Evolutionary conservation across 2,329 filamentous ascomycete genomes (phyloP).

Genomic region (Ophiocordyceps camponoti-saundersi): DNA sequence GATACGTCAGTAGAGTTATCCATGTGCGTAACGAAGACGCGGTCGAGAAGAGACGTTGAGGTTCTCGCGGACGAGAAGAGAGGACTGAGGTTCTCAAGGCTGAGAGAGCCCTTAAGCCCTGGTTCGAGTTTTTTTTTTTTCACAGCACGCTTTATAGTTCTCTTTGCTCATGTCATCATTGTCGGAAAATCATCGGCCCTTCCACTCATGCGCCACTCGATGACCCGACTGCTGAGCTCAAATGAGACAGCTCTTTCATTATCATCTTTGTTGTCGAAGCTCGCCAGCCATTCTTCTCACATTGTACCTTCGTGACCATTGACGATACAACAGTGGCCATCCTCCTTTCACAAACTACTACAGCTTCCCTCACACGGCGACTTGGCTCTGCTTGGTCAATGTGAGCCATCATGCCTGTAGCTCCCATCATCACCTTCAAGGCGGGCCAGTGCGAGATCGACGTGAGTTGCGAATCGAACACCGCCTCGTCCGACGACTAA

Average conservation of each 20-base stretch:
- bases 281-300: neutral
- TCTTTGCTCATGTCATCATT: neutral
- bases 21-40: too few species aligned
- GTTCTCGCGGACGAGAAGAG: too few species aligned
- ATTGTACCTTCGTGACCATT: neutral
- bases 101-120: too few species aligned
- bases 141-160: neutral
- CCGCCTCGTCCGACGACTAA: conserved; percentile 6
- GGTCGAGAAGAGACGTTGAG: too few species aligned
- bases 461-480: conserved; percentile 31
- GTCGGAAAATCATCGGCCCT: conserved; percentile 8
- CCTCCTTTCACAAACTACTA: neutral
- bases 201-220: neutral
- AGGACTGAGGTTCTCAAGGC: too few species aligned
- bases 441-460: conserved; percentile 77
- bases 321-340: neutral
- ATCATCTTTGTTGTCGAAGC: neutral
- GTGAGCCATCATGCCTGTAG: conserved; percentile 50
- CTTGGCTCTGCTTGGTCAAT: neutral
- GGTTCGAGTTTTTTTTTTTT: too few species aligned
- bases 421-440: conserved; percentile 89
- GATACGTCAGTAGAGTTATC: too few species aligned
- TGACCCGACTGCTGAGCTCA: neutral
- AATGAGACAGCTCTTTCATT: neutral
- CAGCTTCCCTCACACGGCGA: neutral